Conservation (phyloP, 768 basidiomycete species). For the Wakefieldia striispora region DNA sequence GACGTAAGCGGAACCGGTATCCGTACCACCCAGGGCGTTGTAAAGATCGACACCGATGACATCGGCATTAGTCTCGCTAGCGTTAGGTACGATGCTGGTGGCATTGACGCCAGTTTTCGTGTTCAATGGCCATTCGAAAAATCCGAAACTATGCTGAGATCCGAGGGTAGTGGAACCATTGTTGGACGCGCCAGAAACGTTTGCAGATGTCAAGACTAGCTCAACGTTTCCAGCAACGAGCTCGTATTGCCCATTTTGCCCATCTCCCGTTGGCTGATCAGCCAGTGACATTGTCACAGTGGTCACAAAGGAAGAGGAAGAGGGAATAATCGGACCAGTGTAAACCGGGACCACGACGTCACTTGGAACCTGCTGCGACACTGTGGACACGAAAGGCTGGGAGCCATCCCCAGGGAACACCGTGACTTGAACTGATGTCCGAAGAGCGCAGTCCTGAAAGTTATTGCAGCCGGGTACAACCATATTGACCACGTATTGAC, state of each 20-base stretch:
- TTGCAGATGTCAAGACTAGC: slow-evolving; percentile 66
- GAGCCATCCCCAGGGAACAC: slow-evolving; percentile 76
- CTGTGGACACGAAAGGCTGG: slow-evolving; percentile 60
- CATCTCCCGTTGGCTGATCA: slow-evolving; percentile 57
- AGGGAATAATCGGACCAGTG: slow-evolving; percentile 77
- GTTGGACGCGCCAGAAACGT: slow-evolving; percentile 31
- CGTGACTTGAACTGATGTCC: slow-evolving; percentile 80
- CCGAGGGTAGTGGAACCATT: slow-evolving; percentile 32
- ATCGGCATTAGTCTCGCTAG: slow-evolving; percentile 69
- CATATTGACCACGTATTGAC: slow-evolving; percentile 80
- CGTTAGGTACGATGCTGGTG: slow-evolving; percentile 60
- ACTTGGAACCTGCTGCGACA: slow-evolving; percentile 67
- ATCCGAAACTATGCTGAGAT: slow-evolving; percentile 65
- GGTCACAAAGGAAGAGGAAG: slow-evolving; percentile 65
- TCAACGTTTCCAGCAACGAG: slow-evolving; percentile 88
- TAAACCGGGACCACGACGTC: slow-evolving; percentile 71
- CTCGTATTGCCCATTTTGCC: slow-evolving; percentile 66
- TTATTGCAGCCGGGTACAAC: slow-evolving; percentile 83
- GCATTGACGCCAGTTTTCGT: slow-evolving; percentile 50
- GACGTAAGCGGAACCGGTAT: slow-evolving; percentile 38
- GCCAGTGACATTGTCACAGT: slow-evolving; percentile 77
- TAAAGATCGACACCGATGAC: slow-evolving; percentile 58
- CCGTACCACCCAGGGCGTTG: slow-evolving; percentile 52
- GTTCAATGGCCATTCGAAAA: slow-evolving; percentile 82
- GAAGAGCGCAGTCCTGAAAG: slow-evolving; percentile 73